A percentile compares a stretch with the other conserved stretches of the same genome.
These are phyloP conservation scores for Penicillium atrosanguineum DNA, from an alignment of 495 filamentous ascomycete genomes.

Conservation along the genomic window DNA sequence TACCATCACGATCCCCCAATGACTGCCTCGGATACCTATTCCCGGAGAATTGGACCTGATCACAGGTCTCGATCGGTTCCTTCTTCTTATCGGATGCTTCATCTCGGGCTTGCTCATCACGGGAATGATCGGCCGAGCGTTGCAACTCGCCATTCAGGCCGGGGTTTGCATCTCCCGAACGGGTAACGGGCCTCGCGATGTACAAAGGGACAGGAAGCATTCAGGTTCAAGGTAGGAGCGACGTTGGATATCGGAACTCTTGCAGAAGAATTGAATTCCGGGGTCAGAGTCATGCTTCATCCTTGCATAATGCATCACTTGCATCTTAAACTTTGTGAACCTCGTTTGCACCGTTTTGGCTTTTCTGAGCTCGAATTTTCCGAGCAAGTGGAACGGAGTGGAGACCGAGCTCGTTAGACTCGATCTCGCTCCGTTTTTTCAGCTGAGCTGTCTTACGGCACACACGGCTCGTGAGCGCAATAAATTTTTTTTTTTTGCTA, in stretches of 20 bases:
- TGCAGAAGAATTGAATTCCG: slow-evolving; percentile 8
- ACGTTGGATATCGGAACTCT: slow-evolving; percentile 3
- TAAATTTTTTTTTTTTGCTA: slow-evolving; percentile 8
- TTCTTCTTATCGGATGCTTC: neutral
- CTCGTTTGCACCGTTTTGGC: slow-evolving; percentile 12
- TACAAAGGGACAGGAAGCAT: neutral
- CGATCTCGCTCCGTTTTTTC: slow-evolving; percentile 32
- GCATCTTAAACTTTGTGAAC: slow-evolving; percentile 7
- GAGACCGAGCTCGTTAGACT: slow-evolving; percentile 28
- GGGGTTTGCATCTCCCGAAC: neutral
- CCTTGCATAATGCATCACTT: slow-evolving; percentile 28
- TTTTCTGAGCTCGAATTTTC: slow-evolving; percentile 32
- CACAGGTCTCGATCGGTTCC: neutral
- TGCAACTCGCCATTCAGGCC: slow-evolving; percentile 14
- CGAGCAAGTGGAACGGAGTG: slow-evolving; percentile 32
- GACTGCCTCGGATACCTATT: slow-evolving; percentile 8
- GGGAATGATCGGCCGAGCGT: slow-evolving; percentile 19
- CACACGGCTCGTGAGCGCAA: slow-evolving; percentile 20
- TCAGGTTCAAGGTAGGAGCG: neutral
- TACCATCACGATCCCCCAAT: slow-evolving; percentile 14
- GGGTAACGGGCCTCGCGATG: neutral
- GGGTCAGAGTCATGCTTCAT: slow-evolving; percentile 7
- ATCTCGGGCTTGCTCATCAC: neutral
- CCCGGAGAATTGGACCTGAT: neutral
- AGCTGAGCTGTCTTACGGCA: slow-evolving; percentile 14